A percentile compares a stretch with the other conserved stretches of the same genome.
These are phyloP conservation scores for Protomyces arabidopsidicola DNA, from an alignment of 1,139 yeast genomes.

Conservation along the genomic window DNA sequence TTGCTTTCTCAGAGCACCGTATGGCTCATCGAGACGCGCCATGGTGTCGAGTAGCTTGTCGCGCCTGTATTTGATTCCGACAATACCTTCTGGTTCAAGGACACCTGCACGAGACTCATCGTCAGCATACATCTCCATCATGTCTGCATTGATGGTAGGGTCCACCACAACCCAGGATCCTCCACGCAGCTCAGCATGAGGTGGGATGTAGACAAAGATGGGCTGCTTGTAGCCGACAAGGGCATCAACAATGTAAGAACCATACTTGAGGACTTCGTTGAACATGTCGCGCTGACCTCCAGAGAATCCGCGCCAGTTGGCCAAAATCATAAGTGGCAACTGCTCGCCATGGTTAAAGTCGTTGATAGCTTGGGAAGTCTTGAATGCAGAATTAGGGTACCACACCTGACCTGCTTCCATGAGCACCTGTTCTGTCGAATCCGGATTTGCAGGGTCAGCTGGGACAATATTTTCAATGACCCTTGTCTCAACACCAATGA, in stretches of 20 bases:
- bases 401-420: slow-evolving; percentile 99
- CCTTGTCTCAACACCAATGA: slow-evolving; percentile 91
- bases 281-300: slow-evolving; percentile 99
- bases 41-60: slow-evolving; percentile 84
- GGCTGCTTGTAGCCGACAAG: slow-evolving; percentile 95
- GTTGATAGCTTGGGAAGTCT: slow-evolving; percentile 96
- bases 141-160: slow-evolving; percentile 91
- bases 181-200: slow-evolving; percentile 97
- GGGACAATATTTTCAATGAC: slow-evolving; percentile 83
- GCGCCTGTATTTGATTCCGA: slow-evolving; percentile 93
- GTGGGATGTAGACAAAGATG: slow-evolving; percentile 92
- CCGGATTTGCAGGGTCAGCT: slow-evolving; percentile 98
- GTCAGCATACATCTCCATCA: slow-evolving; percentile 99
- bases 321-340: slow-evolving; percentile 91
- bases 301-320: slow-evolving; percentile 99
- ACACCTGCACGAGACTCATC: slow-evolving; percentile 97
- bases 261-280: slow-evolving; percentile 94
- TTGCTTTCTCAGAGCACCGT: slow-evolving; percentile 47
- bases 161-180: slow-evolving; percentile 99
- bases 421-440: slow-evolving; percentile 75
- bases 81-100: slow-evolving; percentile 98
- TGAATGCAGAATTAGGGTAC: slow-evolving; percentile 98
- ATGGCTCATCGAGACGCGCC: slow-evolving; percentile 78
- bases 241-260: slow-evolving; percentile 94
- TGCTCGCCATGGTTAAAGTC: slow-evolving; percentile 98